Base-by-base conservation (phyloP, 176 grass and related monocot genomes). In the Phoenix roebelenii region DNA sequence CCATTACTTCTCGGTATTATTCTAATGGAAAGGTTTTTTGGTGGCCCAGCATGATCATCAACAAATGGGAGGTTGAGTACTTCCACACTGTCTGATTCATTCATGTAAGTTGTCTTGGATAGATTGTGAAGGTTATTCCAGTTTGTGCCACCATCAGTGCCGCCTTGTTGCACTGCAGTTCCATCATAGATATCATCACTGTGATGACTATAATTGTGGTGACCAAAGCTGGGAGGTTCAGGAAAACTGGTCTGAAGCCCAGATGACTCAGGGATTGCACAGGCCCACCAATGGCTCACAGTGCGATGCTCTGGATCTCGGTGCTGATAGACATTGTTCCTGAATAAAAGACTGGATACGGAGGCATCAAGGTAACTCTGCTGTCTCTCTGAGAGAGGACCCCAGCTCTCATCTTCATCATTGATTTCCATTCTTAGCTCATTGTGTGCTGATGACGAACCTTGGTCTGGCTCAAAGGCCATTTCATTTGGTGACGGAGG, bases 1-100 rank as follows among this genome's bases (percentile, higher is more conserved):
- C 92, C 88, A 67, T 78, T 98, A 70, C 93, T 98, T 66, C 93
- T 85, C 23, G 93, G 93, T 65, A 98, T 83, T 77, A 98, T 98
- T 73, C 88, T 76, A 61, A 98, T 87, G 56, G 67, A 73, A 54
- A 93, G 80, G 58, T 71, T 74, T 19, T 61, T 67, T 25, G 50
- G 70, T 5, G 29, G 52, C 23, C 59, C 4, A 12, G 68, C 76
- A 15, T 78, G 71, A 51, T 18, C 69, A 61, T 83, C 87, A 20
- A 85, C 66, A 14, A 98, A 98, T 74, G 79, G 87, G 61, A 98
- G 80, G 32, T 50, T 78, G 15, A 88, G 59, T 19, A 59, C 72
- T 54, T 92, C 84, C 15, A 80, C 78, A 1, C 60, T 80, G 48
- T 88, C 82, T n/a, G 84, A 85, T 18, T 85, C 84, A 10, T 72